Conservation (phyloP, 1,139 yeast genomes). For the Yamadazyma jaroonii region DNA sequence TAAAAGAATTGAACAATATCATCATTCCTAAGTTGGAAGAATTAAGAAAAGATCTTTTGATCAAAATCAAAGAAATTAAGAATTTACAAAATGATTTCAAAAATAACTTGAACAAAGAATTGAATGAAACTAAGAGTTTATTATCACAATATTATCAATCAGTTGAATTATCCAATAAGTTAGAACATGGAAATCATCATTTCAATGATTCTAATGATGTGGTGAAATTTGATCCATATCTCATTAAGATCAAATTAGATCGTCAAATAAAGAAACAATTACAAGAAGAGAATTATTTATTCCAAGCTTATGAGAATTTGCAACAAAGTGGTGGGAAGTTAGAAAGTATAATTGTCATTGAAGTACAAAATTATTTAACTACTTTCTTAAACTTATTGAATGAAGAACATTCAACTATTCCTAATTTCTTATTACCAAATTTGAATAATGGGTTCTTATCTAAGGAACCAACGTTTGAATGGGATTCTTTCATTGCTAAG, state of each 20-base stretch:
- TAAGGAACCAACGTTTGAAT: conserved; percentile 78
- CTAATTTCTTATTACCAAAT: conserved; percentile 63
- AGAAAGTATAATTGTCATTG: conserved; percentile 83
- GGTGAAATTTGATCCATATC: conserved; percentile 66
- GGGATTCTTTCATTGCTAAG: conserved; percentile 79
- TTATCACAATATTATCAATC: conserved; percentile 47
- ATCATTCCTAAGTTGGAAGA: conserved; percentile 86
- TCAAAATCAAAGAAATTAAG: conserved; percentile 85
- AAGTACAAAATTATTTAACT: conserved; percentile 77
- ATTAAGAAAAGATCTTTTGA: conserved; percentile 72
- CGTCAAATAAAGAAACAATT: conserved; percentile 74
- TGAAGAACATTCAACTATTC: conserved; percentile 66
- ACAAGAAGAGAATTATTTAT: conserved; percentile 78
- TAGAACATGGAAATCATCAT: conserved; percentile 22
- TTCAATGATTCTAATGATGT: conserved; percentile 24
- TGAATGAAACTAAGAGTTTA: conserved; percentile 57
- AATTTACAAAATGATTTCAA: conserved; percentile 80
- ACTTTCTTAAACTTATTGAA: conserved; percentile 67
- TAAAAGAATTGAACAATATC: conserved; percentile 65
- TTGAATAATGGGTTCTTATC: conserved; percentile 72
- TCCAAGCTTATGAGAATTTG: conserved; percentile 83
- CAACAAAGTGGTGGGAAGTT: conserved; percentile 87
- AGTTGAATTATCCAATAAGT: conserved; percentile 33
- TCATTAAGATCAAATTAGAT: conserved; percentile 70
- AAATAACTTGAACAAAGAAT: conserved; percentile 67